phyloP scores from a whole-genome alignment of 768 basidiomycete genomes.

The Suillus luteus region DNA sequence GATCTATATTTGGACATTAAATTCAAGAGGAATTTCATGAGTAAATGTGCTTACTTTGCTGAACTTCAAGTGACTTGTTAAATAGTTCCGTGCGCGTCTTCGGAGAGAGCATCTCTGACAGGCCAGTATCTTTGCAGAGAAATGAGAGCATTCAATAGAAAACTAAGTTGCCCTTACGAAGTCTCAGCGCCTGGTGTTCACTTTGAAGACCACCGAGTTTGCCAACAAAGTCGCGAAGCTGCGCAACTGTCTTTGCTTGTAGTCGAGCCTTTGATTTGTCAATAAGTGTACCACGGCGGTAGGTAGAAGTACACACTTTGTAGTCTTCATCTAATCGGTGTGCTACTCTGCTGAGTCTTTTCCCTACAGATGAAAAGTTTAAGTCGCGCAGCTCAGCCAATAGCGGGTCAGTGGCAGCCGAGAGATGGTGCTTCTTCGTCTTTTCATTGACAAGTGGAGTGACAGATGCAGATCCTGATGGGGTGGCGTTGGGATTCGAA shows the following conservation, averaged over 20 bases:
- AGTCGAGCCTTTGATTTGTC: constrained; percentile 60
- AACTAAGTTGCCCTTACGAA: constrained; percentile 61
- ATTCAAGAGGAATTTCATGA: constrained; percentile 15
- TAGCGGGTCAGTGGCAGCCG: constrained; percentile 76
- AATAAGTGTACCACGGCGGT: constrained; percentile 11
- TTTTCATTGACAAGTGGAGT: constrained; percentile 68
- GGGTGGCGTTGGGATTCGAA: constrained; percentile 41
- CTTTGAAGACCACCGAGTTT: constrained; percentile 90
- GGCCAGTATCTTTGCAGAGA: constrained; percentile 70
- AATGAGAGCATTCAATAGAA: constrained; percentile 13
- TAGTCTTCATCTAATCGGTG: constrained; percentile 89
- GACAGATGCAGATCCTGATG: constrained; percentile 43
- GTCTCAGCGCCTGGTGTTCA: constrained; percentile 84
- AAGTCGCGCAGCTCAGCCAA: constrained; percentile 84
- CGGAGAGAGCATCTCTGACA: constrained; percentile 90
- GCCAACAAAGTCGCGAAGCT: constrained; percentile 93
- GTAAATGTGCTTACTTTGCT: constrained; percentile 70
- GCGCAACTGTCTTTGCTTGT: constrained; percentile 87
- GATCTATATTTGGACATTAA: constrained; percentile 50
- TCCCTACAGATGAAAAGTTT: constrained; percentile 90
- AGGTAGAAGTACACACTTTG: constrained; percentile 52
- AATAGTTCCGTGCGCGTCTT: constrained; percentile 86
- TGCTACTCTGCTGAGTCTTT: constrained; percentile 77
- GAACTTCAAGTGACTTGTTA: constrained; percentile 90
- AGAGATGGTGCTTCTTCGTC: constrained; percentile 87